phyloP scores from a whole-genome alignment of 345 rosid genomes.

The Streptanthus diversifolius region DNA sequence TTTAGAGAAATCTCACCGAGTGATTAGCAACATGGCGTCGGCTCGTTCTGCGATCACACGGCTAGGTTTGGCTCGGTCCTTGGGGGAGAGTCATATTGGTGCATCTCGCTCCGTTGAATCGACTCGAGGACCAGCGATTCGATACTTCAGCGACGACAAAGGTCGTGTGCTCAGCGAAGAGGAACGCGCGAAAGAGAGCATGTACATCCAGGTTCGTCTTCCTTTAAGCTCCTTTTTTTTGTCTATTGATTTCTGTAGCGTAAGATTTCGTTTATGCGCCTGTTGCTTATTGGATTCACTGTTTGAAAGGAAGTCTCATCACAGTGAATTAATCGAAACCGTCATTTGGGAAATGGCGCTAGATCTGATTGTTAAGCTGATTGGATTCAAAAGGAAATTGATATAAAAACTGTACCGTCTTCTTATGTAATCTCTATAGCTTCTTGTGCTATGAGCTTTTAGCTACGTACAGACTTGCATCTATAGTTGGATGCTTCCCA shows the following conservation, averaged over 20 bases:
- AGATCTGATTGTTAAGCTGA: neutral
- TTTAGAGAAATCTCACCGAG: neutral
- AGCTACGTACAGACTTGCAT: neutral
- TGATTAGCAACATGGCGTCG: constrained; percentile 37
- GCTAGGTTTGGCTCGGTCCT: constrained; percentile 41
- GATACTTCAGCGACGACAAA: constrained; percentile 58
- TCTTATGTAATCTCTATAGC: neutral
- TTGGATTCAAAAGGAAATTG: neutral
- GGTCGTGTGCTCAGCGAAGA: constrained; percentile 83
- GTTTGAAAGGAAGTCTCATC: neutral
- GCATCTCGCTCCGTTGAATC: constrained; percentile 37
- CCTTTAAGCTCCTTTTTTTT: neutral
- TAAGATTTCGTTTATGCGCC: neutral
- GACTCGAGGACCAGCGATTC: constrained; percentile 45
- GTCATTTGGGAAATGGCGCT: neutral
- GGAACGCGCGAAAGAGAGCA: constrained; percentile 75
- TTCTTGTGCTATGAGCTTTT: constrained; percentile 3
- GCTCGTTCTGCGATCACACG: constrained; percentile 41
- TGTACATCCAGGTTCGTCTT: constrained; percentile 57
- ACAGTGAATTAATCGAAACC: neutral
- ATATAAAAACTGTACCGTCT: neutral
- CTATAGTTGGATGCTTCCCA: neutral
- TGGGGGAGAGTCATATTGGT: constrained; percentile 39
- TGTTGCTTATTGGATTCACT: neutral
- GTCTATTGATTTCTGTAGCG: neutral